Base-by-base conservation (phyloP, 1,139 yeast genomes). In the Debaryomyces coudertii region DNA sequence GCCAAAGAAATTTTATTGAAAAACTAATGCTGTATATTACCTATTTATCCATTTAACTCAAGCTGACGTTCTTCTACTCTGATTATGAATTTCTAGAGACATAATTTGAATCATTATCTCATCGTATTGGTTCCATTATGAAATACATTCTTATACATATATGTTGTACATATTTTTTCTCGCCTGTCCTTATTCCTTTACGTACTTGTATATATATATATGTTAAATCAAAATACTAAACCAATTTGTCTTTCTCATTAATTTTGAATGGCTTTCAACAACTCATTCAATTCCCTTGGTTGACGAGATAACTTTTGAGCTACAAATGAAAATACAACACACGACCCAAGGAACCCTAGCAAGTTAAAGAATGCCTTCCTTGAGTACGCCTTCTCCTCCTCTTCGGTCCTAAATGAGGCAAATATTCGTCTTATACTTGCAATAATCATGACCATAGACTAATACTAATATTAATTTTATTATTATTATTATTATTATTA, bases 321-420 rank as follows among this genome's bases (percentile, higher is more conserved):
- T 45, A 89, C 82, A 56, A 89, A 81, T 41, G 93, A 85, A 62
- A 89, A 88, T 36, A 85, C 70, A 14, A 87, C 92, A 61, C 96
- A 87, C 11, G 92, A 80, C 1, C 93, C 90, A 25, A 89, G 66
- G 56, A 87, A 89, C 12, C 96, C 96, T 38, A 89, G 71, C 34
- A 89, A 73, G 53, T 88, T 87, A 71, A 87, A 88, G 63, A 89
- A 89, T 57, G 96, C 96, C 52, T 79, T 77, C 42, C 96, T 72
- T 0, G 96, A 87, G 56, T 83, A 85, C 45, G 76, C 69, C 46
- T 93, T 68, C 61, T 89, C 96, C 57, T 89, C 96, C 54, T 89
- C 95, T 54, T 87, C 96, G 2, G 95, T 83, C 23, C 96, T 68
- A 57, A 88, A 88, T 4, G 95, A 85, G 36, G 92, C 85, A 62